These are phyloP conservation scores for Dittrichia graveolens DNA, from an alignment of 129 eudicot genomes.

Conservation along the genomic window DNA sequence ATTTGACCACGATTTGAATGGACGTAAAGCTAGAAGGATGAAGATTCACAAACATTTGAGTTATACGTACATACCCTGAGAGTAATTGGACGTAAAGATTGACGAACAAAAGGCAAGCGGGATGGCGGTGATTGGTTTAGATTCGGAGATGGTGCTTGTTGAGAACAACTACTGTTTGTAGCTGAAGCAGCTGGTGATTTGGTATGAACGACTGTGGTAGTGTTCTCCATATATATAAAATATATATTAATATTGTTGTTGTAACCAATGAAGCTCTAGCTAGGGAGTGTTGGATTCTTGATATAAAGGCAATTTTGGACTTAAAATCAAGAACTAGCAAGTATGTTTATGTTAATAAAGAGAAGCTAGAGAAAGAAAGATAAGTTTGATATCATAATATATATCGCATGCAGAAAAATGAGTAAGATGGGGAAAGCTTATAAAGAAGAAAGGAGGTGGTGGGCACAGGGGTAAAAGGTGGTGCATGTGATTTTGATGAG, in stretches of 20 bases:
- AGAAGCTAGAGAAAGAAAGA: background rate
- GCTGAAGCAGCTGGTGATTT: no score
- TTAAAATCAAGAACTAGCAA: background rate
- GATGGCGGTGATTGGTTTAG: conserved; percentile 29
- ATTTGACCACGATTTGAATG: no score
- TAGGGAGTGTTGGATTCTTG: background rate
- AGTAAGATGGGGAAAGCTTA: conserved; percentile 13
- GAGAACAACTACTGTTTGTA: no score
- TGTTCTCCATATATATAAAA: no score
- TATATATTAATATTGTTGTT: no score
- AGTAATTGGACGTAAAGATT: conserved; percentile 61
- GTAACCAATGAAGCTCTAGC: no score
- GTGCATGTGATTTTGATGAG: conserved; percentile 19
- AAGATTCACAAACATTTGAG: no score
- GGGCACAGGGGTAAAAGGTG: conserved; percentile 1
- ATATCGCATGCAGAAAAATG: conserved; percentile 16
- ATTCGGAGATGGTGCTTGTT: background rate
- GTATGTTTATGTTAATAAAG: background rate
- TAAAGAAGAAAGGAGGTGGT: conserved; percentile 26
- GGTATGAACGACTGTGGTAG: no score
- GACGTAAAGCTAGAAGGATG: no score
- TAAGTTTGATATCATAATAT: no score
- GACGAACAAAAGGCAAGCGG: conserved; percentile 48
- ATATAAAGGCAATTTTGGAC: background rate
- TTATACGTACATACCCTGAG: conserved; percentile 53